Evolutionary conservation across 306 rosid genomes (phyloP), one percentile per base, ranked within the genome.

Genomic region (Corylus avellana): DNA sequence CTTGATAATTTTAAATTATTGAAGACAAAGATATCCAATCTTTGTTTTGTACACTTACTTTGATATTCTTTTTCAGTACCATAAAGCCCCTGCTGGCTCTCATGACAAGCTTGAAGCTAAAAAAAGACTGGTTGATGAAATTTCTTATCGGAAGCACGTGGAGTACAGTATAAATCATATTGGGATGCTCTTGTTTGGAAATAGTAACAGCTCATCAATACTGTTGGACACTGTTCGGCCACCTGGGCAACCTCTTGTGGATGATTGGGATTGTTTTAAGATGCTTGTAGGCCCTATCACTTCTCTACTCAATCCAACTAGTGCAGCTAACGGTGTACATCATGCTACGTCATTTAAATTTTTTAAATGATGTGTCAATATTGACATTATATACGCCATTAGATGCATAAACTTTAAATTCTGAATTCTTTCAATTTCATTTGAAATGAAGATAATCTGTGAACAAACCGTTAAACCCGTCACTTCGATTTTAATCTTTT

Each of bases 231-330:
- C 56, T 2, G 87, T 80, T 75, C 53, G 84, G 75, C 80, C 81
- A 12, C 32, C 42, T 2, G 91, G 91, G 29, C 75, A 82, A 39
- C 71, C 88, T 42, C 53, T 80, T 4, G 87, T 87, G 8, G 84
- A 85, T 18, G 88, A 87, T 42, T 87, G 91, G 91, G 73, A 78
- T 67, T 87, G 91, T 78, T 66, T 85, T 35, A 82, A 77, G 84
- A 80, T 56, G 75, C 79, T 80, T 72, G 87, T 86, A 67, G 50
- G 86, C 27, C 58, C 5, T n/a, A 39, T 39, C 42, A 39, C 4
- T 39, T 3, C 35, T 46, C 29, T 25, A 13, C 35, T 4, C 61
- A 1, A 14, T 12, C 42, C 5, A 3, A 39, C 0, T 5, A 0
- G 42, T 39, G 42, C 42, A 39, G 3, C 6, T 39, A 3, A 39